These are phyloP conservation scores for Styphnolobium japonicum DNA, from an alignment of 306 rosid genomes.

Conservation along the genomic window DNA sequence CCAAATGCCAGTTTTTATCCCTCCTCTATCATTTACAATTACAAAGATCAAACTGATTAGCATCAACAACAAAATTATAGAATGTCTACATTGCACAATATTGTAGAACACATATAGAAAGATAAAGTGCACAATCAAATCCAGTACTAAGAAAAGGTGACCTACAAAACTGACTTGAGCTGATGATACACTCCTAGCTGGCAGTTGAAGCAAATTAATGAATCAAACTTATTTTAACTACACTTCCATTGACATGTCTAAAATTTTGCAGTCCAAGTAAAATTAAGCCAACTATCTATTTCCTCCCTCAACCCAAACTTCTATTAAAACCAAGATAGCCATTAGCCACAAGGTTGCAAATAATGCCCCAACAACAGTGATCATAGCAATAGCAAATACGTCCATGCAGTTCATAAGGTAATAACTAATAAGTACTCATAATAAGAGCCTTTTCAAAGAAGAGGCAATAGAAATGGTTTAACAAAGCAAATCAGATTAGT, in stretches of 20 bases:
- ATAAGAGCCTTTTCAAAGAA: neutral
- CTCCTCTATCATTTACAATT: no score
- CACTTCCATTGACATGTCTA: neutral
- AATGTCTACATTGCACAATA: no score
- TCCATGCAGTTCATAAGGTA: neutral
- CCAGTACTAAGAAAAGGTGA: neutral
- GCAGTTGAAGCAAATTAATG: neutral
- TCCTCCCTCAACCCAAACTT: conserved; percentile 12
- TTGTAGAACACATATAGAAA: no score
- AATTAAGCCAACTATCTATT: conserved; percentile 9
- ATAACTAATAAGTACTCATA: neutral
- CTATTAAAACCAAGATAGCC: neutral
- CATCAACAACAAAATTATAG: no score
- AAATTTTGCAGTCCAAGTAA: neutral
- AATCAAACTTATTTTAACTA: conserved; percentile 12
- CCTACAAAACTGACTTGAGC: neutral
- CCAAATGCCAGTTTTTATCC: no score
- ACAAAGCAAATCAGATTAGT: neutral
- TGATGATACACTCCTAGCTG: neutral
- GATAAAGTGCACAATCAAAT: no score
- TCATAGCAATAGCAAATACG: neutral
- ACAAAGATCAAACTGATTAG: no score
- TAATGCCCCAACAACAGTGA: neutral
- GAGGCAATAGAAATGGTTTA: neutral
- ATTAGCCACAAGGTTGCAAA: neutral